Evolutionary conservation across 108 stramenopile species (phyloP).

Genomic region (Cyclostephanos tholiformis): DNA sequence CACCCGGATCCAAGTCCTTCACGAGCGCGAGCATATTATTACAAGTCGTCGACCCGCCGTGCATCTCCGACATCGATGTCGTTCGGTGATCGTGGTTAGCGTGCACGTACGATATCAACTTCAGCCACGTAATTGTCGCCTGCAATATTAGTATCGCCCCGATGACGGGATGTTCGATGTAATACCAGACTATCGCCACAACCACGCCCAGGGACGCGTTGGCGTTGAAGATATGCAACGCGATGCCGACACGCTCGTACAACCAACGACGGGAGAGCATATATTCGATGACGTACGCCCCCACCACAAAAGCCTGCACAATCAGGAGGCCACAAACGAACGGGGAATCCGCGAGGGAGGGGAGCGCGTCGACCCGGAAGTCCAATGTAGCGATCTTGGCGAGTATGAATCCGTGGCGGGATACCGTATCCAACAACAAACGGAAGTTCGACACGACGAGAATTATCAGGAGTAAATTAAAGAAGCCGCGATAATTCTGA

Average conservation of each 20-base stretch:
- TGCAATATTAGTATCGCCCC: conserved; percentile 65
- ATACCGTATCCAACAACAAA: conserved; percentile 60
- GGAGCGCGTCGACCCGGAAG: conserved; percentile 23
- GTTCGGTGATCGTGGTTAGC: conserved; percentile 78
- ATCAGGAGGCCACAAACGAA: conserved; percentile 61
- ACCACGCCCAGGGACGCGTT: conserved; percentile 54
- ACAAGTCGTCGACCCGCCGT: conserved; percentile 7
- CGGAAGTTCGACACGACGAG: conserved; percentile 80
- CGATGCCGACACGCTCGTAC: conserved; percentile 55
- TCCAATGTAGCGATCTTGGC: conserved; percentile 30
- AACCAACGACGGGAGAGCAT: conserved; percentile 45
- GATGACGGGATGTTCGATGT: conserved; percentile 59
- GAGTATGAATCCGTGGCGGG: conserved; percentile 68
- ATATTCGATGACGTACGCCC: conserved; percentile 67
- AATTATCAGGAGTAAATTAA: conserved; percentile 80
- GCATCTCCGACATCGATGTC: conserved; percentile 23
- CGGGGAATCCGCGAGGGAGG: conserved; percentile 58
- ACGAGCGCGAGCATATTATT: conserved; percentile 52
- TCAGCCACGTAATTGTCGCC: conserved; percentile 79
- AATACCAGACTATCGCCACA: conserved; percentile 68
- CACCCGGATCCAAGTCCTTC: conserved; percentile 63
- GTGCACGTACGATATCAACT: conserved; percentile 74
- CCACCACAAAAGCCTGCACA: conserved; percentile 56
- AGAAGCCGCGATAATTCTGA: conserved; percentile 83
- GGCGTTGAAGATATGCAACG: conserved; percentile 69